These are phyloP conservation scores for Rhizoclosmatium globosum DNA, from an alignment of 192 early-diverging fungal genomes.

Conservation along the genomic window DNA sequence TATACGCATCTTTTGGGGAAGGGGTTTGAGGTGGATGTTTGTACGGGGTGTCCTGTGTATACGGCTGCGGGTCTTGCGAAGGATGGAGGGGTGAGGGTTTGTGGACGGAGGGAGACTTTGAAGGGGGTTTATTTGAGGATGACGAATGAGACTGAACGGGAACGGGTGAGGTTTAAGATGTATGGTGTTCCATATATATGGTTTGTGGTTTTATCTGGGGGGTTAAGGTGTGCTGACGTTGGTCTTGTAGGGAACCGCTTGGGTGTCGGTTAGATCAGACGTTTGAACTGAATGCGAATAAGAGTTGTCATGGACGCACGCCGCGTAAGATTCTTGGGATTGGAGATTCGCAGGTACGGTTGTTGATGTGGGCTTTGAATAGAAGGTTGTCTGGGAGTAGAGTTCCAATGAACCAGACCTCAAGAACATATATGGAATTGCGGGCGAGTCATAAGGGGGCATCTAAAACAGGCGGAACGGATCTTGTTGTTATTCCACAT, in stretches of 20 bases:
- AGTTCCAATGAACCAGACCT: not conserved
- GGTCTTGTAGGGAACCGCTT: conserved; percentile 17
- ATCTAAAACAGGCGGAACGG: too few relatives aligned
- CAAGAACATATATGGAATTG: not conserved
- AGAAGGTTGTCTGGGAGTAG: not conserved
- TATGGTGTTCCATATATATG: conserved; percentile 19
- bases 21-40: conserved; percentile 11
- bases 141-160: conserved; percentile 20
- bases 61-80: not conserved
- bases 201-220: not conserved
- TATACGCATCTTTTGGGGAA: not conserved
- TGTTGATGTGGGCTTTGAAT: not conserved
- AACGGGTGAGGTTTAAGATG: not conserved
- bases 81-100: not conserved
- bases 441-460: not conserved
- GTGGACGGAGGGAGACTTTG: not conserved
- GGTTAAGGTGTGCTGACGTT: not conserved
- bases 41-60: not conserved
- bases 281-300: conserved; percentile 11
- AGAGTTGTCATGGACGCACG: not conserved
- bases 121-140: not conserved
- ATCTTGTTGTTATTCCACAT: not conserved
- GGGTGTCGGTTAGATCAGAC: conserved; percentile 19
- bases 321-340: not conserved
- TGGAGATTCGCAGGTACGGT: conserved; percentile 12